Evolutionary conservation across 805 yeast species (phyloP).

Genomic region (Ogataea philodendri): DNA sequence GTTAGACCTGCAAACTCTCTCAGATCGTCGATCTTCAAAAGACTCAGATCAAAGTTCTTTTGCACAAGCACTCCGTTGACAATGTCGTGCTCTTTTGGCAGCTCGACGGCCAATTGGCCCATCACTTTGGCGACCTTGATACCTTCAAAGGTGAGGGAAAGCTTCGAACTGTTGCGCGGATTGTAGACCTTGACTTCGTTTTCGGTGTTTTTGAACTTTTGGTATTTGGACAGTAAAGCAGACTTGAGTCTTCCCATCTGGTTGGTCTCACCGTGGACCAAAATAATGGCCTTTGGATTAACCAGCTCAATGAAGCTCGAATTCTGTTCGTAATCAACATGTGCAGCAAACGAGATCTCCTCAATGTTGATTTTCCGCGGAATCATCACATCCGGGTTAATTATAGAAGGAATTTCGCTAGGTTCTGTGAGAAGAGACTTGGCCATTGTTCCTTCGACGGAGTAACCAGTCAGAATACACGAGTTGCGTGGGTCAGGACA

Average conservation of each 20-base stretch:
- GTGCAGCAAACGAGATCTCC: conserved; percentile 98
- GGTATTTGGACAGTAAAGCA: conserved; percentile 84
- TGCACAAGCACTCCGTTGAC: conserved; percentile 87
- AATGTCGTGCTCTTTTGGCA: conserved; percentile 38
- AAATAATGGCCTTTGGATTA: conserved; percentile 77
- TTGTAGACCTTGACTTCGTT: conserved; percentile 88
- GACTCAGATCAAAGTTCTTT: conserved; percentile 81
- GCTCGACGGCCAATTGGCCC: conserved; percentile 50
- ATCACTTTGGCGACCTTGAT: conserved; percentile 75
- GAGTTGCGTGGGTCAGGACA: conserved; percentile 93
- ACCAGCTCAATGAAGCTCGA: conserved; percentile 86
- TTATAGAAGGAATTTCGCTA: conserved; percentile 76
- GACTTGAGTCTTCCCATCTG: conserved; percentile 98
- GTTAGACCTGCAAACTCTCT: conserved; percentile 86
- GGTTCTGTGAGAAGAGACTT: conserved; percentile 87
- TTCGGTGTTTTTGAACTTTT: conserved; percentile 77
- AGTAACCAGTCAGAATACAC: conserved; percentile 89
- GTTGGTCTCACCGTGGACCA: conserved; percentile 96
- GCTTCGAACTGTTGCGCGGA: conserved; percentile 85
- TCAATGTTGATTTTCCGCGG: conserved; percentile 87
- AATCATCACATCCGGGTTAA: conserved; percentile 77
- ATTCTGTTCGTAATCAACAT: conserved; percentile 94
- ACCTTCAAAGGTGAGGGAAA: conserved; percentile 76
- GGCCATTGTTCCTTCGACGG: conserved; percentile 98
- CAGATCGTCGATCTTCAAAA: conserved; percentile 81